Evolutionary conservation across 495 filamentous ascomycete species (phyloP).

Genomic region (Amniculicola lignicola): DNA sequence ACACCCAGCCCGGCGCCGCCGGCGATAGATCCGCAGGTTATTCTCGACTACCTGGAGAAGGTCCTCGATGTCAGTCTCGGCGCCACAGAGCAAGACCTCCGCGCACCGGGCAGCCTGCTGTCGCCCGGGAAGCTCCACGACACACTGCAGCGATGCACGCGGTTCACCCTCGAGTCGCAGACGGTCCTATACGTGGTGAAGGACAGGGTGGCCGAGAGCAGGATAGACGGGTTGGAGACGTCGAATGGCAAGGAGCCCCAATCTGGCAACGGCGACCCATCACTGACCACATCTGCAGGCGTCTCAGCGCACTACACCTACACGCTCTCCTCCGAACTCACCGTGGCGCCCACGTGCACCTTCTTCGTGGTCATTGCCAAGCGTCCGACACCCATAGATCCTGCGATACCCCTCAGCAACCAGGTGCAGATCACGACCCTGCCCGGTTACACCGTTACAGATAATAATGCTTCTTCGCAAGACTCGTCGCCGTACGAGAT

Average conservation of each 20-base stretch:
- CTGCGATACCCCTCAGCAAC: conserved; percentile 67
- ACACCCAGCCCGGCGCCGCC: conserved; percentile 41
- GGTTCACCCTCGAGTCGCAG: conserved; percentile 85
- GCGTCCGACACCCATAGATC: conserved; percentile 79
- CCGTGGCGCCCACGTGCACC: conserved; percentile 71
- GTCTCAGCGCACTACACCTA: conserved; percentile 60
- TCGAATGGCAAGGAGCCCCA: conserved; percentile 42
- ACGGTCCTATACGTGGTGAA: conserved; percentile 87
- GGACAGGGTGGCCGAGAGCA: conserved; percentile 53
- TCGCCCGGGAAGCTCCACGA: conserved; percentile 66
- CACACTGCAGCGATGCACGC: conserved; percentile 78
- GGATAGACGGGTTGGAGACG: conserved; percentile 49
- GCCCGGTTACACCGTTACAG: conserved; percentile 68
- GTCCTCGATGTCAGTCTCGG: conserved; percentile 83
- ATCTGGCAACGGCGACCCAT: conserved; percentile 13
- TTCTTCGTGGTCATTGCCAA: conserved; percentile 88
- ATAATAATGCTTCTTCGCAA: conserved; percentile 61
- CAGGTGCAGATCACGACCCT: conserved; percentile 92
- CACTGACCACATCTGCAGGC: conserved; percentile 32
- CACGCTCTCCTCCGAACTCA: conserved; percentile 74
- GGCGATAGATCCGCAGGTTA: conserved; percentile 54
- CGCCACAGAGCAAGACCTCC: conserved; percentile 74
- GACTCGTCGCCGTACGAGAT: conserved; percentile 85
- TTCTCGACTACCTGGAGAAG: conserved; percentile 76
- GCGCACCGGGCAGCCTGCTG: conserved; percentile 75